Evolutionary conservation across 2,329 filamentous ascomycete genomes (phyloP), one percentile per base, ranked within the genome.

Genomic region (Fusarium oligoseptatum): DNA sequence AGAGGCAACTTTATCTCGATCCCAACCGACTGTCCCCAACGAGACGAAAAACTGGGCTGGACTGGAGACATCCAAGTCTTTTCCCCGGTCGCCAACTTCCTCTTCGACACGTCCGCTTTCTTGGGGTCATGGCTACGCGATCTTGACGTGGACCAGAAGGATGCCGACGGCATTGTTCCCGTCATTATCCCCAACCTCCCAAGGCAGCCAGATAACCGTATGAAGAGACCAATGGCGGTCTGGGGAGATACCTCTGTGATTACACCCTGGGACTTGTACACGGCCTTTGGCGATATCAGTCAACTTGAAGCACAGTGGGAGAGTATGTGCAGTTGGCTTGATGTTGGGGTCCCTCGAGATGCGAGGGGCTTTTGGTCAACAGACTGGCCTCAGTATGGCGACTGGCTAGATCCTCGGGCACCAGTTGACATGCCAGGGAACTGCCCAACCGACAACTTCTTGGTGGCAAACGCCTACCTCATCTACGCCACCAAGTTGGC

Each of bases 21-120:
- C 1, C 88, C 88, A 0, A 90, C 88, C 0, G 89, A 91, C 73
- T 89, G 87, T 71, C 87, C 87, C 0, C 86, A 89, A 70, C 81
- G 87, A 8, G 87, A 89, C 65, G 87, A 89, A 77, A 81, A 87
- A 1, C 73, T 88, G 84, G 86, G 22, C 1, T 87, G 87, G 88
- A 86, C 84, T 3, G 84, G 88, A 34, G 85, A 88, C 70, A 80
- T 84, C 20, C 84, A 84, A 56, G 82, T 85, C 10, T 89, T 90
- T 70, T 79, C 81, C 3, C 84, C 86, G 0, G 85, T 87, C 0
- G 84, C 86, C 0, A 85, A 83, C 60, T 89, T 86, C 73, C 79
- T 90, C 0, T 90, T 87, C 77, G 82, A 89, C 71, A 84, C 2
- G 76, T 82, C 1, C 86, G 86, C 1, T 85, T 90, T 71, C 83